Evolutionary conservation across 1,139 yeast genomes (phyloP).

Genomic region (Geotrichum australiense): DNA sequence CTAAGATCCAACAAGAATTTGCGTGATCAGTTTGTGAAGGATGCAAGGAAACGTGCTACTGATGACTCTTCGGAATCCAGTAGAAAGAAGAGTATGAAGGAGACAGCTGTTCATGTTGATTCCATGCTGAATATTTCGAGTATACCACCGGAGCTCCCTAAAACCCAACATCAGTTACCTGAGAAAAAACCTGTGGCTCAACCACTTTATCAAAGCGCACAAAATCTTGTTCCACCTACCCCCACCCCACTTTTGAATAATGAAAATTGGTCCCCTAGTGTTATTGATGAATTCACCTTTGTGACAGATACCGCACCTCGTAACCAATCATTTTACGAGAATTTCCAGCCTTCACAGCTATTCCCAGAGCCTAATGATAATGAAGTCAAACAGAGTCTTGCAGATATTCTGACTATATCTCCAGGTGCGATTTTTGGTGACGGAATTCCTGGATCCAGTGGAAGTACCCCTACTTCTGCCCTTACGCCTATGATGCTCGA

Average conservation of each 20-base stretch:
- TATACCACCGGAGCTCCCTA: too few species aligned
- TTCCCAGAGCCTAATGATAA: constrained; percentile 31
- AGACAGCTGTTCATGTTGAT: too few species aligned
- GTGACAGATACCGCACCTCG: constrained; percentile 34
- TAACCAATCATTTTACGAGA: constrained; percentile 26
- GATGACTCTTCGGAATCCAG: not conserved
- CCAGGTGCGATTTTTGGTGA: constrained; percentile 6
- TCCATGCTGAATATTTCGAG: too few species aligned
- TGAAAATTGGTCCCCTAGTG: not conserved
- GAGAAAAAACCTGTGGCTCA: too few species aligned
- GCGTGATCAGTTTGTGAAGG: constrained; percentile 27
- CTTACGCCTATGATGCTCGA: constrained; percentile 10
- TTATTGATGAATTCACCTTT: constrained; percentile 30
- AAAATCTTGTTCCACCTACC: not conserved
- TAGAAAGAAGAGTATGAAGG: too few species aligned
- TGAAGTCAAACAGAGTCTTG: constrained; percentile 3
- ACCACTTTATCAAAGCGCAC: too few species aligned
- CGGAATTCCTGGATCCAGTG: constrained; percentile 3
- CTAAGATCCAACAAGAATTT: constrained; percentile 27
- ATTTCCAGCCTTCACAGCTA: constrained; percentile 36
- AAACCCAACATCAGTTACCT: too few species aligned
- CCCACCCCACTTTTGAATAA: not conserved
- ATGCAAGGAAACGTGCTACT: constrained; percentile 10
- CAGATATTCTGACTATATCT: constrained; percentile 3
- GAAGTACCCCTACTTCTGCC: constrained; percentile 2